Percentiles rank a stretch among this genome's conserved stretches.
phyloP scores from a whole-genome alignment of 257 asterid genomes.

The Ballota nigra region DNA sequence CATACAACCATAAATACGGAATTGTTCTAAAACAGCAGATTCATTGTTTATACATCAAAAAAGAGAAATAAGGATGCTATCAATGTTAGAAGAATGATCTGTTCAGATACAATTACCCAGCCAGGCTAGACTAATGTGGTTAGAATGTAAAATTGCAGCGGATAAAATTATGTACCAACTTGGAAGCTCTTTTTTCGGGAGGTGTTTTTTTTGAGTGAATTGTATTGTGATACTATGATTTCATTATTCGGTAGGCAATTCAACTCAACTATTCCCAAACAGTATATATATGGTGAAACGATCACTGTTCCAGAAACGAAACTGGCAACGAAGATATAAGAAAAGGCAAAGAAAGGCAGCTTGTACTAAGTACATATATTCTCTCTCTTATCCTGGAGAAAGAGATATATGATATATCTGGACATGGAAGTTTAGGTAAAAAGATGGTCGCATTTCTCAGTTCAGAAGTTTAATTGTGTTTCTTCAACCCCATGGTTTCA shows the following conservation, averaged over 20 bases:
- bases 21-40: neutral
- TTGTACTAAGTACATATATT: neutral
- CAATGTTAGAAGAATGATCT: neutral
- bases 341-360: neutral
- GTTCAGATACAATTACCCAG: conserved; percentile 10
- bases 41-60: neutral
- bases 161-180: neutral
- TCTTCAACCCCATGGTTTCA: neutral
- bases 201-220: neutral
- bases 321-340: neutral
- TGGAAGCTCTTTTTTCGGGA: neutral
- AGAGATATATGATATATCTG: neutral
- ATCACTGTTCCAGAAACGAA: neutral
- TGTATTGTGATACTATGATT: neutral
- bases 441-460: neutral
- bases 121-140: neutral
- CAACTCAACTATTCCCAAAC: neutral
- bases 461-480: neutral
- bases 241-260: neutral
- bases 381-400: neutral
- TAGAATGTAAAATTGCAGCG: neutral
- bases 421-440: neutral
- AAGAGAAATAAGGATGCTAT: conserved; percentile 3
- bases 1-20: neutral
- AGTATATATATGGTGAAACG: neutral